Evolutionary conservation across 306 rosid genomes (phyloP).

Genomic region (Cyamopsis tetragonoloba): DNA sequence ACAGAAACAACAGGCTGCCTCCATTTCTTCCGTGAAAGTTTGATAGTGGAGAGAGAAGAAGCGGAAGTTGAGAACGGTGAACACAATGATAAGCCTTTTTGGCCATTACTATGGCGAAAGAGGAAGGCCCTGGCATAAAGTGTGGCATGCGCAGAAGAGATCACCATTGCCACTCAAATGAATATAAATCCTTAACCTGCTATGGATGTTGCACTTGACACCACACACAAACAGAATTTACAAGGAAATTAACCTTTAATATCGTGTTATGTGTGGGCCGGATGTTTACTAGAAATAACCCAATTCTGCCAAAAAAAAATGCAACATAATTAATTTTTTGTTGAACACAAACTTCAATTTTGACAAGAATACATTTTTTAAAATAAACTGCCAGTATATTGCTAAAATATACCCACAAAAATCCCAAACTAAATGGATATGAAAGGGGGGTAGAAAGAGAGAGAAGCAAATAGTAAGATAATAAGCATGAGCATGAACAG

Average conservation of each 20-base stretch:
- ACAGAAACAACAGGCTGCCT: conserved; percentile 55
- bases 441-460: no score
- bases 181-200: background rate
- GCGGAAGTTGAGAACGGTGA: conserved; percentile 52
- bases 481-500: no score
- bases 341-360: no score
- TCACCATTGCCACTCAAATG: conserved; percentile 32
- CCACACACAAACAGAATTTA: background rate
- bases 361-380: no score
- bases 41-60: conserved; percentile 38
- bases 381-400: no score
- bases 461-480: no score
- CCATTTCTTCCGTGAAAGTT: conserved; percentile 60
- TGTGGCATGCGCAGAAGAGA: conserved; percentile 41
- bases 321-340: no score
- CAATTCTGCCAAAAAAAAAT: background rate
- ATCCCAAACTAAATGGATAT: no score
- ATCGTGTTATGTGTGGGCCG: background rate
- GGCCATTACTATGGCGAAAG: conserved; percentile 32
- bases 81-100: conserved; percentile 39
- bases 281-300: background rate
- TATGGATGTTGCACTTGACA: background rate
- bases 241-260: background rate
- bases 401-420: no score
- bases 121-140: conserved; percentile 42